A percentile compares a stretch with the other conserved stretches of the same genome.
Evolutionary conservation across 2,329 filamentous ascomycete genomes (phyloP).

Genomic region (Hysterium pulicare): DNA sequence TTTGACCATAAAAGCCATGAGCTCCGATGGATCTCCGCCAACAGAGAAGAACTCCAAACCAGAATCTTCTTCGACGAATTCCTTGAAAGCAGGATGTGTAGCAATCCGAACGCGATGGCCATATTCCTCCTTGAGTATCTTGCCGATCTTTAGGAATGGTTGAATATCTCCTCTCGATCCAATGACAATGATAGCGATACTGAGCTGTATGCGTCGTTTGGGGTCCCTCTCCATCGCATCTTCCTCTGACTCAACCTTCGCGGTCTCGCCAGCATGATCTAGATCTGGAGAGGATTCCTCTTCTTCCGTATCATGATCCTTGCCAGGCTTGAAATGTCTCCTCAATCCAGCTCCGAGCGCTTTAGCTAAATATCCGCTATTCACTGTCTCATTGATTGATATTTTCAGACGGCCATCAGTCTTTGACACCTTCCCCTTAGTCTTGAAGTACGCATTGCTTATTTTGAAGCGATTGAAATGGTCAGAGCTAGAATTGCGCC

Average conservation of each 20-base stretch:
- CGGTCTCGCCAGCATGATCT: slow-evolving; percentile 6
- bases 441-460: slow-evolving; percentile 62
- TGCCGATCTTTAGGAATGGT: slow-evolving; percentile 72
- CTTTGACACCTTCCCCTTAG: slow-evolving; percentile 62
- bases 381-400: slow-evolving; percentile 66
- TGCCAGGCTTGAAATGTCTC: slow-evolving; percentile 47
- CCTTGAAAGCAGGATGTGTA: slow-evolving; percentile 72
- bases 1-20: slow-evolving; percentile 89
- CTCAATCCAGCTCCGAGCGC: slow-evolving; percentile 64
- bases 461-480: slow-evolving; percentile 57
- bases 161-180: slow-evolving; percentile 77
- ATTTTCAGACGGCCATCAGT: slow-evolving; percentile 69
- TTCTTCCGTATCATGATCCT: slow-evolving; percentile 25
- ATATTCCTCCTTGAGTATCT: slow-evolving; percentile 66
- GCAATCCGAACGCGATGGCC: slow-evolving; percentile 75
- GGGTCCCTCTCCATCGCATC: slow-evolving; percentile 33
- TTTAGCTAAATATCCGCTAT: slow-evolving; percentile 70
- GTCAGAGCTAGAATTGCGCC: slow-evolving; percentile 7
- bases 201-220: slow-evolving; percentile 52
- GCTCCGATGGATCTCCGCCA: slow-evolving; percentile 72
- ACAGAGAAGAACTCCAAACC: slow-evolving; percentile 78
- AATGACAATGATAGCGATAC: slow-evolving; percentile 82
- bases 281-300: neutral
- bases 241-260: slow-evolving; percentile 28
- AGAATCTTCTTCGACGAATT: slow-evolving; percentile 69